Evolutionary conservation across 139 green algal species (phyloP), one percentile per base, ranked within the genome.

Genomic region (Chlorella sp.): DNA sequence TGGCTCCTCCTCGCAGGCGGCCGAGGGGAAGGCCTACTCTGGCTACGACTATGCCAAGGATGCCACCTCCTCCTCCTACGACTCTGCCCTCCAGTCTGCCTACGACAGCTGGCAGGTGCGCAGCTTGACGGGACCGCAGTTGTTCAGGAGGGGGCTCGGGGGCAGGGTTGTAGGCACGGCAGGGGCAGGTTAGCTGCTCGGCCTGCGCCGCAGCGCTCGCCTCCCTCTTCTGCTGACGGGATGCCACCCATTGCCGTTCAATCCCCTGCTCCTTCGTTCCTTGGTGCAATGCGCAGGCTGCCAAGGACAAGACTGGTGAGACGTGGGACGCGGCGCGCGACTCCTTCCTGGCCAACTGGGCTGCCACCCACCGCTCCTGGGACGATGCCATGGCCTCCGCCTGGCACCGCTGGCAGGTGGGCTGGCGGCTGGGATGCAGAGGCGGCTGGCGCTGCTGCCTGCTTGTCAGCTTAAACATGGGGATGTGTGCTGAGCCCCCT

Each of bases 331-430:
- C 80, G 9, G 80, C 69, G 21, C n/a, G 23, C 6, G 38, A 82
- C 32, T 25, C 70, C 67, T 89, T 89, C 57, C 16, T 26, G 16
- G 21, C 5, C 57, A 51, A 30, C 57, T 89, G 85, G 85, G 25
- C 68, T 39, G 36, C 68, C 67, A n/a, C 51, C 39, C 38, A 51
- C 68, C 34, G 64, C 32, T 23, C 7, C 67, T 81, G 69, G 67
- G 70, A 89, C 32, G 80, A 89, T 25, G 79, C 78, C 55, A 81
- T 87, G 78, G 60, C 51, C 56, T 32, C 39, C 5, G 85, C 85
- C 36, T 89, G 74, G 74, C 68, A 89, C 21, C 41, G 80, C 28
- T 89, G 85, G 85, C 74, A 86, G 81, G 70, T 79, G 68, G n/a
- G 44, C 44, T 51, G 44, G 44, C 9, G 44, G 44, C 9, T 51